A percentile compares a stretch with the other conserved stretches of the same genome.
Conservation (phyloP, 2,329 filamentous ascomycete species). For the Magnaporthiopsis rhizophila region DNA sequence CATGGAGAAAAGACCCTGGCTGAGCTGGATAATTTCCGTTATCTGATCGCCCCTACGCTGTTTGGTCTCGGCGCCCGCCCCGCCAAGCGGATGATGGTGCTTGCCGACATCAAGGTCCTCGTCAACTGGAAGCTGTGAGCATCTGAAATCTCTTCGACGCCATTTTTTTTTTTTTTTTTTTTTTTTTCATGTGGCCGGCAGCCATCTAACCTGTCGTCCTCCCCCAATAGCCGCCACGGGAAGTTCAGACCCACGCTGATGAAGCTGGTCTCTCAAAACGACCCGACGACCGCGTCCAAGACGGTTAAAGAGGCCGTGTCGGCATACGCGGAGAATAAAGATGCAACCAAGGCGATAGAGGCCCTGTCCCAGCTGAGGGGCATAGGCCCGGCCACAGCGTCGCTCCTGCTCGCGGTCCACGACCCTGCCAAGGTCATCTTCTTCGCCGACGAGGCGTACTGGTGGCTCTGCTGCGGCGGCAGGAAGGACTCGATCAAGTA, state of each 20-base stretch:
- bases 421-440: slow-evolving; percentile 55
- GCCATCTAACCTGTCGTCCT: not conserved
- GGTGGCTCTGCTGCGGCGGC: slow-evolving; percentile 57
- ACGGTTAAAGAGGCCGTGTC: slow-evolving; percentile 45
- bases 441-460: slow-evolving; percentile 73
- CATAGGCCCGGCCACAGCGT: slow-evolving; percentile 73
- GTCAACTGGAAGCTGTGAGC: slow-evolving; percentile 66
- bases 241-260: slow-evolving; percentile 54
- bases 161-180: not conserved
- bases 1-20: slow-evolving; percentile 41
- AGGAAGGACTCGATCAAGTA: slow-evolving; percentile 56
- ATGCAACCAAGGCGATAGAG: slow-evolving; percentile 36
- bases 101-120: slow-evolving; percentile 50
- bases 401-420: slow-evolving; percentile 60
- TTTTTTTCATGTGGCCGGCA: not conserved
- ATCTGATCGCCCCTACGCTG: slow-evolving; percentile 38
- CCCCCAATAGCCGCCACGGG: slow-evolving; percentile 44
- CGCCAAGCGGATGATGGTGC: slow-evolving; percentile 42
- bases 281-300: slow-evolving; percentile 32
- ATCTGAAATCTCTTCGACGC: not conserved
- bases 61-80: slow-evolving; percentile 30
- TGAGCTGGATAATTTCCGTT: slow-evolving; percentile 54
- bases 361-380: slow-evolving; percentile 57
- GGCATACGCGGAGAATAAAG: slow-evolving; percentile 22
- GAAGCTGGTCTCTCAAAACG: slow-evolving; percentile 55